These are phyloP conservation scores for Dendrobium huoshanense DNA, from an alignment of 106 monocot genomes.

Conservation along the genomic window DNA sequence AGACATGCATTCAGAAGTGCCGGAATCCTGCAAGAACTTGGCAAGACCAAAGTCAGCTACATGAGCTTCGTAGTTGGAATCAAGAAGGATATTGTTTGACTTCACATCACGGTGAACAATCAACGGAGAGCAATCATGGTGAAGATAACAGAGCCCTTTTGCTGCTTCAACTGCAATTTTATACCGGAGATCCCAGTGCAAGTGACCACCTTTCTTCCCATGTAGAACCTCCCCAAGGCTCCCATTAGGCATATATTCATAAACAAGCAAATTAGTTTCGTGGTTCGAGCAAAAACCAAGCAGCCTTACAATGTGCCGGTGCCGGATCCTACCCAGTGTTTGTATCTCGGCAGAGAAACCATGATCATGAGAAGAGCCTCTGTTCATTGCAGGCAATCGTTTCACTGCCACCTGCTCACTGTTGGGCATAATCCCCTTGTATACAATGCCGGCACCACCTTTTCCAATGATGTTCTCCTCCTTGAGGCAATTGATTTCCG, in stretches of 20 bases:
- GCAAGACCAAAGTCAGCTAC: conserved; percentile 74
- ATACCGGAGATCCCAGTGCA: conserved; percentile 74
- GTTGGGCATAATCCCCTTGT: conserved; percentile 60
- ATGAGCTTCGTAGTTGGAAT: conserved; percentile 63
- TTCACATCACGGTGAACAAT: conserved; percentile 88
- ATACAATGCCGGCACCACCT: conserved; percentile 82
- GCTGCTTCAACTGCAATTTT: conserved; percentile 82
- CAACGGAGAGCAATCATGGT: conserved; percentile 88
- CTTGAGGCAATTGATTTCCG: conserved; percentile 58
- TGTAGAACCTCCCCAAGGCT: conserved; percentile 86
- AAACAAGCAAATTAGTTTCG: conserved; percentile 68
- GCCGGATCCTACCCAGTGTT: conserved; percentile 74
- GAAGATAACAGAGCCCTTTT: conserved; percentile 84
- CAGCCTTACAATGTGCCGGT: conserved; percentile 80
- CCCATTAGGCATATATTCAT: too few species aligned
- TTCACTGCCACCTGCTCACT: conserved; percentile 73
- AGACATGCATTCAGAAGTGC: conserved; percentile 89
- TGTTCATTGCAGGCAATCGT: conserved; percentile 56
- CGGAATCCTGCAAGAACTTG: conserved; percentile 79
- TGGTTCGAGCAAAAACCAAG: conserved; percentile 81
- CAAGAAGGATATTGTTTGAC: conserved; percentile 86
- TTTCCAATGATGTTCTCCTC: conserved; percentile 87
- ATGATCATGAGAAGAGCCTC: conserved; percentile 65
- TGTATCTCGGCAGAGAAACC: conserved; percentile 91
- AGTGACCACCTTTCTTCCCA: conserved; percentile 72